Percentiles rank a stretch among this genome's conserved stretches.
Evolutionary conservation across 257 asterid genomes (phyloP).

Genomic region (Fraxinus pennsylvanica): DNA sequence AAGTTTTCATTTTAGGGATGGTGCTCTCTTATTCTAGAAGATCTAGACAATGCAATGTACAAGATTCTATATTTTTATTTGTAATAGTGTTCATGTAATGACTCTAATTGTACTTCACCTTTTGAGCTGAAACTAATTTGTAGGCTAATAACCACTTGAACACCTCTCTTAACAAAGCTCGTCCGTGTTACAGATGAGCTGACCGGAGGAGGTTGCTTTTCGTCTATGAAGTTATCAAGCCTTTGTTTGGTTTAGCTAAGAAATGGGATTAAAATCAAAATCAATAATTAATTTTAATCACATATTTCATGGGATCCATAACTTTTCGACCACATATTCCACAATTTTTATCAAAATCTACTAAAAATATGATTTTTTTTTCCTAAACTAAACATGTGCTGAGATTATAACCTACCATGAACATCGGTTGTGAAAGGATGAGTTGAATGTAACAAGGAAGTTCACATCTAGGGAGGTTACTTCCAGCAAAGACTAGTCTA

Average conservation of each 20-base stretch:
- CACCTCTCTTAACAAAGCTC: background rate
- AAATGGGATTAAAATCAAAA: too few species aligned
- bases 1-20: background rate
- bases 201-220: background rate
- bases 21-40: background rate
- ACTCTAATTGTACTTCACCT: background rate
- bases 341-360: too few species aligned
- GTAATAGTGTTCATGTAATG: background rate
- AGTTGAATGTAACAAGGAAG: background rate
- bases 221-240: background rate
- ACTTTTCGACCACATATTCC: too few species aligned
- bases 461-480: background rate
- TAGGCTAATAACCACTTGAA: too few species aligned
- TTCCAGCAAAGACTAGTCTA: background rate
- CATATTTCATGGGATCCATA: too few species aligned
- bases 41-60: background rate
- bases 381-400: too few species aligned
- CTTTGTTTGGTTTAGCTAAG: too few species aligned
- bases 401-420: background rate
- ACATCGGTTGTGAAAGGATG: background rate
- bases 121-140: background rate
- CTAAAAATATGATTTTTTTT: too few species aligned
- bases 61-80: background rate
- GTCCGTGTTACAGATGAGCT: background rate
- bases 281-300: too few species aligned